Base-by-base conservation (phyloP, 2,329 filamentous ascomycete genomes). In the Drechslera avenae region DNA sequence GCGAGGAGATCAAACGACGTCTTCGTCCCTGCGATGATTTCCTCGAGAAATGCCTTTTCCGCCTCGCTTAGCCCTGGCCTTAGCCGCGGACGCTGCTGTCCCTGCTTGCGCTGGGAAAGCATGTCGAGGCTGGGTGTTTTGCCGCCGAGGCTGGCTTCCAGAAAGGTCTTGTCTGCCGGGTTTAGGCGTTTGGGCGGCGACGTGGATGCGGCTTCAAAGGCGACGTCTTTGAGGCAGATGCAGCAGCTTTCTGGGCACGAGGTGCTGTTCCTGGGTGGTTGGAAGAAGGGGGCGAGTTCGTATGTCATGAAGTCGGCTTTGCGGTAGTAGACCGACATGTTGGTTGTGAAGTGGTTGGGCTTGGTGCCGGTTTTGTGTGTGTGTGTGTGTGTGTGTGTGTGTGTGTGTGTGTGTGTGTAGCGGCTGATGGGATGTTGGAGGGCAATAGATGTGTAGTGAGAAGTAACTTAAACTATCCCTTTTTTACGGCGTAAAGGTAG, bases 141-240 rank as follows among this genome's bases (percentile, higher is more conserved):
- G n/a, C n/a, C n/a, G n/a, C n/a, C n/a, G n/a, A n/a, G n/a, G n/a
- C n/a, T n/a, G n/a, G n/a, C n/a, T n/a, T n/a, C n/a, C n/a, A n/a
- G n/a, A n/a, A n/a, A n/a, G n/a, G n/a, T n/a, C n/a, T n/a, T n/a
- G n/a, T n/a, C n/a, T n/a, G n/a, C n/a, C n/a, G n/a, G n/a, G n/a
- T n/a, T n/a, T n/a, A n/a, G n/a, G n/a, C n/a, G n/a, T n/a, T n/a
- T n/a, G n/a, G 33, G 42, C 33, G 28, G n/a, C 1, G 18, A 34
- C 2, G 21, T 7, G 21, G 21, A 8, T 2, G 21, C 6, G 18
- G 30, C 30, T 26, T 46, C 34, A 26, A 33, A 39, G 30, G 43
- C 43, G 34, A 46, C 13, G 34, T 32, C 43, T 46, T 46, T 32
- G 14, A 18, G 34, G 10, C 43, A 46, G 43, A 46, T 46, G n/a